phyloP scores from a whole-genome alignment of 768 basidiomycete species.

The Megacollybia marginata region DNA sequence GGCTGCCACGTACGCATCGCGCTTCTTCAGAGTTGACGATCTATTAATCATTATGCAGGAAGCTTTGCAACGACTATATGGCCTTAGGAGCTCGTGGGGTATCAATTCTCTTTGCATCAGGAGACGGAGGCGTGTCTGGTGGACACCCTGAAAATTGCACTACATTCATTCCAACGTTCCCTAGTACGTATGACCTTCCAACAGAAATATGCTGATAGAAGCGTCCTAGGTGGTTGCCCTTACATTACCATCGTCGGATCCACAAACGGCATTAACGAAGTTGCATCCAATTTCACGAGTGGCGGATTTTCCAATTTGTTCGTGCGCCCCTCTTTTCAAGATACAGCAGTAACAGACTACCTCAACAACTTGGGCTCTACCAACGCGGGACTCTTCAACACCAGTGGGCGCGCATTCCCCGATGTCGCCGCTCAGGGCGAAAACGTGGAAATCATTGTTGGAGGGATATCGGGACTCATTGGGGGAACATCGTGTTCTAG shows the following conservation, averaged over 20 bases:
- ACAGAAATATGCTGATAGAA: too few species aligned
- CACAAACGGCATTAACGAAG: conserved; percentile 33
- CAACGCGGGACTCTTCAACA: conserved; percentile 7
- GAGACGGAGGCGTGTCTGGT: conserved; percentile 3
- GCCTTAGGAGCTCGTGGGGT: conserved; percentile 28
- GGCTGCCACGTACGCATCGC: too few species aligned
- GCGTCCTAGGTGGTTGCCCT: neutral
- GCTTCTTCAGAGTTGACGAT: too few species aligned
- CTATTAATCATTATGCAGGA: conserved; percentile 1
- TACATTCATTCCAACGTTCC: too few species aligned
- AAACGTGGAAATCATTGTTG: conserved; percentile 8
- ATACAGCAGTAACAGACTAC: neutral
- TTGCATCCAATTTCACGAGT: conserved; percentile 34
- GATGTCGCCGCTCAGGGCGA: conserved; percentile 38
- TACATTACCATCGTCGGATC: conserved; percentile 22
- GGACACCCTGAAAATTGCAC: neutral
- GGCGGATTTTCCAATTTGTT: conserved; percentile 47
- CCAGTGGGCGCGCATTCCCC: conserved; percentile 20
- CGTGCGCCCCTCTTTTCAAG: conserved; percentile 4
- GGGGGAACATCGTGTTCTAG: conserved; percentile 39
- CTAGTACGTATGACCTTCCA: too few species aligned
- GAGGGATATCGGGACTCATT: conserved; percentile 14
- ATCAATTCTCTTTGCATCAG: conserved; percentile 30
- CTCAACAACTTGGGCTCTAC: neutral
- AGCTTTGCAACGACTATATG: conserved; percentile 26